Evolutionary conservation across 306 rosid species (phyloP).

Genomic region (Prosopis cineraria): DNA sequence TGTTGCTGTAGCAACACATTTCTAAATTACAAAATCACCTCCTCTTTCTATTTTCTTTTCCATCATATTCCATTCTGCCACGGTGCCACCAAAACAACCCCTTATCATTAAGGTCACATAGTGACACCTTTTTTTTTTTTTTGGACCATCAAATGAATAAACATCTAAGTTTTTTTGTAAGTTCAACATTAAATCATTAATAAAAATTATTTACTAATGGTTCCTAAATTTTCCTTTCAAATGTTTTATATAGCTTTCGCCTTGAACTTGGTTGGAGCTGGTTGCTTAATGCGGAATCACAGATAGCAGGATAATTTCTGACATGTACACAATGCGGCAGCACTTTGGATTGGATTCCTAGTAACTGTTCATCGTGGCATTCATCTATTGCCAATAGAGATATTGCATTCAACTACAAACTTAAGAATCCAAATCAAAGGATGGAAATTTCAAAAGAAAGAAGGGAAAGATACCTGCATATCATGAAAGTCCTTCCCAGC

Average conservation of each 20-base stretch:
- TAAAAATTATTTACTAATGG: not conserved
- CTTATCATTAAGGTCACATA: not conserved
- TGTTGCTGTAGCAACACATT: no score
- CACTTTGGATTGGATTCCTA: constrained; percentile 11
- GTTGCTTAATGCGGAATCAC: constrained; percentile 11
- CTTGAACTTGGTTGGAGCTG: not conserved
- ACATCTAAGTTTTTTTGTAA: constrained; percentile 19
- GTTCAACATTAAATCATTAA: not conserved
- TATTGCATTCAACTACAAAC: constrained; percentile 25
- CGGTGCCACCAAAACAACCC: not conserved
- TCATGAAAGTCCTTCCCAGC: constrained; percentile 84
- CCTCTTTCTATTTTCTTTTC: not conserved
- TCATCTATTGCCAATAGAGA: constrained; percentile 23
- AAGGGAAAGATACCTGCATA: constrained; percentile 64
- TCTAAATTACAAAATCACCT: not conserved
- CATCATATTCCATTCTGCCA: not conserved
- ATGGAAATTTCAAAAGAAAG: constrained; percentile 8
- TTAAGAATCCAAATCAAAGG: constrained; percentile 17
- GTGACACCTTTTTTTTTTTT: not conserved
- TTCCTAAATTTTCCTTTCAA: constrained; percentile 6
- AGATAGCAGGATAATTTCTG: constrained; percentile 9
- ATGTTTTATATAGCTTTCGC: constrained; percentile 6
- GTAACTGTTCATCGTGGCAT: constrained; percentile 12
- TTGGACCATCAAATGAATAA: not conserved
- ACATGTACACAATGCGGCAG: constrained; percentile 14